Conservation (phyloP, 225 moss, liverwort and hornwort genomes). For the Neckera pumila region DNA sequence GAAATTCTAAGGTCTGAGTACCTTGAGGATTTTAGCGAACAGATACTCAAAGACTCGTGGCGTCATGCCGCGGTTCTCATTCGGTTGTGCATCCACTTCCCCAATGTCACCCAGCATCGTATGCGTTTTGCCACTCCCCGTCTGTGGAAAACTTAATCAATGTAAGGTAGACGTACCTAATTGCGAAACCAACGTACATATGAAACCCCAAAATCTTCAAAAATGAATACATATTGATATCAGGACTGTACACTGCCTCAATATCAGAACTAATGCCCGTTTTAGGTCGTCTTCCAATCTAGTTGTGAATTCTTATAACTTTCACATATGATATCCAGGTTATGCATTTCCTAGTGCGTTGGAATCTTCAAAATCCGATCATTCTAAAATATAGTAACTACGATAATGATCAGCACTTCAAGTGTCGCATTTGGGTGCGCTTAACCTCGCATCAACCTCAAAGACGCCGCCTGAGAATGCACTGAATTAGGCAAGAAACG, state of each 20-base stretch:
- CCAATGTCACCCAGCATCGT: constrained; percentile 53
- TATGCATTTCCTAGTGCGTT: neutral
- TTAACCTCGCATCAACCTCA: neutral
- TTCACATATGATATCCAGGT: neutral
- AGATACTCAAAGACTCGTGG: constrained; percentile 50
- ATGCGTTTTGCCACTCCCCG: constrained; percentile 58
- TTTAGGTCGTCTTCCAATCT: neutral
- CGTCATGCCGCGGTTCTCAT: constrained; percentile 51
- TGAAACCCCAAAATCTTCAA: neutral
- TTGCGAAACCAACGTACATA: neutral
- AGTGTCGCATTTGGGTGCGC: neutral
- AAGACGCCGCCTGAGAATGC: neutral
- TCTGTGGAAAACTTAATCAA: constrained; percentile 6
- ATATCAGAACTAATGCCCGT: neutral
- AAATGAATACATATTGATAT: neutral
- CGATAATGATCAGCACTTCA: neutral
- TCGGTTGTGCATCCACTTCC: constrained; percentile 19
- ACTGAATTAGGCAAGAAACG: neutral
- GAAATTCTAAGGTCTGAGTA: neutral
- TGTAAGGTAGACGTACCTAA: neutral
- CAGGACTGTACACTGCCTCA: neutral
- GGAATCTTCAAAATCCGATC: neutral
- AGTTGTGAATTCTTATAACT: neutral
- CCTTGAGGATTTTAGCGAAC: constrained; percentile 43
- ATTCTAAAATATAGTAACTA: neutral